Percentiles rank a stretch among this genome's conserved stretches.
Conservation (phyloP, 2,329 filamentous ascomycete species). For the Thyridium curvatum region DNA sequence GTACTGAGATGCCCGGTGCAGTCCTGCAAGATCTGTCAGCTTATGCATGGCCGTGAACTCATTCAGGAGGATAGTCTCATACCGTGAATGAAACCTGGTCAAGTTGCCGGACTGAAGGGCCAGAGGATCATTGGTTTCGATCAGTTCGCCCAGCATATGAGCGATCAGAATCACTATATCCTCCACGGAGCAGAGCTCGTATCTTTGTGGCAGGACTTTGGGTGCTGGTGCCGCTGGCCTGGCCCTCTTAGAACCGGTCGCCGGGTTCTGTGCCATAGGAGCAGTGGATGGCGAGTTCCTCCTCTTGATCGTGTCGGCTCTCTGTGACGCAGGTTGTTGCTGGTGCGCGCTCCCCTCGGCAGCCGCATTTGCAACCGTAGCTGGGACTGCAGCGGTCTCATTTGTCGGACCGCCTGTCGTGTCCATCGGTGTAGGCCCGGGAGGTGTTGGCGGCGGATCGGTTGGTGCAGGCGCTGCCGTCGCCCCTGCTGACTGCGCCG, state of each 20-base stretch:
- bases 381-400: conserved; percentile 7
- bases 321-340: conserved; percentile 1
- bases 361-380: conserved; percentile 14
- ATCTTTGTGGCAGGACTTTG: conserved; percentile 62
- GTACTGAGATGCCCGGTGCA: conserved; percentile 84
- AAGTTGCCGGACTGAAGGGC: conserved; percentile 80
- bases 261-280: neutral
- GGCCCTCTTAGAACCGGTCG: conserved; percentile 41
- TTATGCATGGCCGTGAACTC: conserved; percentile 1
- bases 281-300: conserved; percentile 26
- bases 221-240: conserved; percentile 42
- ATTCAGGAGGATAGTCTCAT: conserved; percentile 4
- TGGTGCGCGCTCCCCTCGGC: conserved; percentile 10
- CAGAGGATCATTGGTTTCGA: conserved; percentile 84
- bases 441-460: conserved; percentile 19
- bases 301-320: conserved; percentile 31
- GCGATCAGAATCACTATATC: conserved; percentile 88
- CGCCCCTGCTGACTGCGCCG: conserved; percentile 18
- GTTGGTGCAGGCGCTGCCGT: conserved; percentile 3
- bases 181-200: conserved; percentile 75
- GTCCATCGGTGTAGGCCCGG: conserved; percentile 16
- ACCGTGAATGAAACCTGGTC: conserved; percentile 70
- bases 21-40: conserved; percentile 33
- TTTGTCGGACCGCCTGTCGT: neutral
- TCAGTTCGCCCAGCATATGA: conserved; percentile 92